These are phyloP conservation scores for Sporothrix variecibatus DNA, from an alignment of 2,329 filamentous ascomycete genomes.

Conservation along the genomic window DNA sequence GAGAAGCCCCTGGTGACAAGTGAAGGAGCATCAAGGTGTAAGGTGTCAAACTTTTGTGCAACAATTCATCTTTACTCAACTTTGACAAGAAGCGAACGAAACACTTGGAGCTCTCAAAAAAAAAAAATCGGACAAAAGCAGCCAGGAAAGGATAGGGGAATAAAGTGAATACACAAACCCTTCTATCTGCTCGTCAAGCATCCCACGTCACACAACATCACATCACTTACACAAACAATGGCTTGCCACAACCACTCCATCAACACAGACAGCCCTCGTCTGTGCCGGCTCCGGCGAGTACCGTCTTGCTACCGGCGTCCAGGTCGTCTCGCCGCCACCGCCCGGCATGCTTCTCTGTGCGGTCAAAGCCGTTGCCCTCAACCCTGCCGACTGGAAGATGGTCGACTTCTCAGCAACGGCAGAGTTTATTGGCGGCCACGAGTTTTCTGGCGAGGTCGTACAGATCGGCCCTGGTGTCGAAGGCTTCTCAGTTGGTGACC, in stretches of 20 bases:
- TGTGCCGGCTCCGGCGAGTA: constrained; percentile 26
- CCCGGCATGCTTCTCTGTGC: constrained; percentile 25
- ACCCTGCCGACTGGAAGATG: constrained; percentile 39
- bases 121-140: not conserved
- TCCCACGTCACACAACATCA: not conserved
- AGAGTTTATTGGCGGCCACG: constrained; percentile 35
- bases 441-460: constrained; percentile 37
- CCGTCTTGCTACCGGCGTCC: constrained; percentile 21
- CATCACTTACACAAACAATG: not conserved
- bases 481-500: constrained; percentile 27
- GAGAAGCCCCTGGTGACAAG: not conserved
- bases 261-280: constrained; percentile 23
- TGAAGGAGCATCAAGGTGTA: not conserved
- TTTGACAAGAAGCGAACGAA: no score
- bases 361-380: constrained; percentile 36
- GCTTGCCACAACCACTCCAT: not conserved
- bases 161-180: not conserved
- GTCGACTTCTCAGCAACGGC: constrained; percentile 31
- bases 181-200: not conserved
- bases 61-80: not conserved
- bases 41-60: not conserved
- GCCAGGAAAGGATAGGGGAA: not conserved
- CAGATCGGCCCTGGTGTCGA: constrained; percentile 31
- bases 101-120: not conserved
- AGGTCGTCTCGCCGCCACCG: constrained; percentile 12